These are phyloP conservation scores for Syzygium jambos DNA, from an alignment of 345 rosid genomes.

Conservation along the genomic window DNA sequence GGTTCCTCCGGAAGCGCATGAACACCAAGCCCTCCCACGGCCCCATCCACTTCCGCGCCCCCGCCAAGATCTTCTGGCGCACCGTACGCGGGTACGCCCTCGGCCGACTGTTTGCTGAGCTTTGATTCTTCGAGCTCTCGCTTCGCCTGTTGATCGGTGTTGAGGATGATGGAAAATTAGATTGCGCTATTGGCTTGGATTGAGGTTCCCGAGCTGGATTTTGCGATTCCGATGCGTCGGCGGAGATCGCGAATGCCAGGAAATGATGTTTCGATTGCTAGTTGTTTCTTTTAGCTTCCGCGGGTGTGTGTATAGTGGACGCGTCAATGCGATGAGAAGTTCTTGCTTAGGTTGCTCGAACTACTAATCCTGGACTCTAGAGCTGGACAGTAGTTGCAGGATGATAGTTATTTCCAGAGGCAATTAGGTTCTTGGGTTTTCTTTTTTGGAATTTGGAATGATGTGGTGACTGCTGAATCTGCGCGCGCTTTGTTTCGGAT, in stretches of 20 bases:
- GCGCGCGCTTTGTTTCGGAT: background rate
- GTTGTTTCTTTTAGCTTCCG: background rate
- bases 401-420: background rate
- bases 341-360: background rate
- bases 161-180: background rate
- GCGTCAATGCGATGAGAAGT: background rate
- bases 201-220: background rate
- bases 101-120: background rate
- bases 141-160: background rate
- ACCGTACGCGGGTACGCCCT: conserved; percentile 62
- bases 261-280: background rate
- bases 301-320: background rate
- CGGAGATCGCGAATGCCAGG: background rate
- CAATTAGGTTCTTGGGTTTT: background rate
- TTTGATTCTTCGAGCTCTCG: background rate
- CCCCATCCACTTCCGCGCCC: conserved; percentile 87
- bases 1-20: conserved; percentile 89
- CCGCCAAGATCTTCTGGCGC: conserved; percentile 90
- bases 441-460: background rate
- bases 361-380: background rate
- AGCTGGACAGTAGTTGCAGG: background rate
- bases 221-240: background rate
- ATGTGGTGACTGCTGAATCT: background rate
- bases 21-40: conserved; percentile 96
- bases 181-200: background rate